A percentile compares a stretch with the other conserved stretches of the same genome.
phyloP scores from a whole-genome alignment of 306 rosid genomes.

The Purshia tridentata region DNA sequence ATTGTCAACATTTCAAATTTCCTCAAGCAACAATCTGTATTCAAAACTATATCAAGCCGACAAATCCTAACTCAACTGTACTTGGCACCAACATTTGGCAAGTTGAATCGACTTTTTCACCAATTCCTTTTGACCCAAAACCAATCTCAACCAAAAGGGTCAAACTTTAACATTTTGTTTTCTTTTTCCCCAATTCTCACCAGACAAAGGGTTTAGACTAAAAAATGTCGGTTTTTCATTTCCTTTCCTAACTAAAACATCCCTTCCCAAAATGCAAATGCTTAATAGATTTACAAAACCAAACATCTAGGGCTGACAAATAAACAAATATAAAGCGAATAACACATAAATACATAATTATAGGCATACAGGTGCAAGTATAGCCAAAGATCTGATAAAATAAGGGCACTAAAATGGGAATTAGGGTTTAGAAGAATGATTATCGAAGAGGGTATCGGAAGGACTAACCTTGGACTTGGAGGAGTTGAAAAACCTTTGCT shows the following conservation, averaged over 20 bases:
- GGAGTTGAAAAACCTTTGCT: conserved; percentile 32
- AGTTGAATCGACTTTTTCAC: background rate
- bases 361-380: background rate
- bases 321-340: background rate
- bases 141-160: conserved; percentile 1
- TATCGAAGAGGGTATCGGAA: background rate
- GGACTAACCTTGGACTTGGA: conserved; percentile 78
- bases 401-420: conserved; percentile 9
- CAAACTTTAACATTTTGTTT: conserved; percentile 7
- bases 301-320: conserved; percentile 2
- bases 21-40: background rate
- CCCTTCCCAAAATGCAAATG: background rate
- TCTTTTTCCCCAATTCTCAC: conserved; percentile 2
- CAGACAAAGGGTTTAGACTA: background rate
- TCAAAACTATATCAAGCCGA: background rate
- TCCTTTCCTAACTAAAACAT: conserved; percentile 7
- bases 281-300: background rate
- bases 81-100: background rate
- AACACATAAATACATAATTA: background rate
- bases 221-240: background rate
- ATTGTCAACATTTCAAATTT: background rate
- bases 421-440: conserved; percentile 24
- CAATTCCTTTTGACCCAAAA: background rate
- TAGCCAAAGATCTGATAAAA: conserved; percentile 32
- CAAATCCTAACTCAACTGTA: background rate